phyloP scores from a whole-genome alignment of 179 eudicot genomes.

The Dionaea muscipula region DNA sequence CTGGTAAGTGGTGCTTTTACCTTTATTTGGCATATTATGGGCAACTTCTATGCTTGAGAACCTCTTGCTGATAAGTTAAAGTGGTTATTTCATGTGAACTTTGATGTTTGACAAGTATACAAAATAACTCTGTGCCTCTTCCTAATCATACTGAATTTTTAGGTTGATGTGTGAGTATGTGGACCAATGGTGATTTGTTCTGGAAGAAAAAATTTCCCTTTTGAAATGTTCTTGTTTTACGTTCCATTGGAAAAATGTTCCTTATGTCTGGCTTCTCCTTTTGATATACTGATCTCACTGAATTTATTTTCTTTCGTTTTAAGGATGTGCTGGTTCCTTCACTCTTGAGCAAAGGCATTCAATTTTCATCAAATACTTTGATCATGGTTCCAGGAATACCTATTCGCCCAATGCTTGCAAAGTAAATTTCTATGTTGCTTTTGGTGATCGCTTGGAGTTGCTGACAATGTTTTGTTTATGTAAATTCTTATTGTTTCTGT shows the following conservation, averaged over 20 bases:
- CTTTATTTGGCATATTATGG: neutral
- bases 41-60: neutral
- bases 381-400: slow-evolving; percentile 90
- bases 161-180: neutral
- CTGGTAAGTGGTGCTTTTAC: slow-evolving; percentile 40
- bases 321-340: slow-evolving; percentile 78
- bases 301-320: slow-evolving; percentile 8
- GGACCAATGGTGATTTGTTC: neutral
- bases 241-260: neutral
- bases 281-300: neutral
- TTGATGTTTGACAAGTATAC: neutral
- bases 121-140: neutral
- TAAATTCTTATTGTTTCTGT: slow-evolving; percentile 4
- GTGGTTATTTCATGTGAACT: neutral
- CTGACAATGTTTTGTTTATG: neutral
- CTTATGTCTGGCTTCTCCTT: neutral
- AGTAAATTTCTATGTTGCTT: slow-evolving; percentile 31
- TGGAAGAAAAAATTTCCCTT: neutral
- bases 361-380: slow-evolving; percentile 56
- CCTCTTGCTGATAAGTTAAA: no score
- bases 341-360: slow-evolving; percentile 64
- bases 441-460: slow-evolving; percentile 6
- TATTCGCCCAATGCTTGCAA: slow-evolving; percentile 93
- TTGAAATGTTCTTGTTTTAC: neutral
- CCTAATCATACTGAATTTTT: neutral